Evolutionary conservation across 768 basidiomycete genomes (phyloP).

Genomic region (Podaxis sp.): DNA sequence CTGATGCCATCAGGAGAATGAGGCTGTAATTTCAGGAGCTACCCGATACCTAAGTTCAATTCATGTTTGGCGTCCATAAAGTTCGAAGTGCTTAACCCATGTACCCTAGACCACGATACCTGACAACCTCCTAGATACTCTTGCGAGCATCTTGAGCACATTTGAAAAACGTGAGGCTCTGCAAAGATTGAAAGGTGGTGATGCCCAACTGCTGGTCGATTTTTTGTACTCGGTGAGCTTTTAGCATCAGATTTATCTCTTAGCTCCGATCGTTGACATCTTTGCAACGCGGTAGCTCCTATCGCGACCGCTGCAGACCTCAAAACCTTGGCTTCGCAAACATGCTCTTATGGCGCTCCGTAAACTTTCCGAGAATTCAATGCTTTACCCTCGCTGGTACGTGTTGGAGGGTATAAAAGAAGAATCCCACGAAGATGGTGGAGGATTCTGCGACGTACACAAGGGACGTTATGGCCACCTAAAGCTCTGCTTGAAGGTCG

Average conservation of each 20-base stretch:
- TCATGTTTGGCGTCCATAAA: too few species aligned
- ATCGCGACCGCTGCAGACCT: too few species aligned
- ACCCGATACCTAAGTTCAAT: too few species aligned
- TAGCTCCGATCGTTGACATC: too few species aligned
- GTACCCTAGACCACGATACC: too few species aligned
- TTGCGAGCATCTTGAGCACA: background rate
- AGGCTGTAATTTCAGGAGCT: too few species aligned
- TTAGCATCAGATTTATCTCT: background rate
- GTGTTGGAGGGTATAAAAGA: conserved; percentile 17
- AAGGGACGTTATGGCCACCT: too few species aligned
- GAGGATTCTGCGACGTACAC: conserved; percentile 30
- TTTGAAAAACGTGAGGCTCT: background rate
- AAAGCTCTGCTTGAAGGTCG: too few species aligned
- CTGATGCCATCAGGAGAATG: too few species aligned
- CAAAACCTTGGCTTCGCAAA: background rate
- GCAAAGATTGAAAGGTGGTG: conserved; percentile 15
- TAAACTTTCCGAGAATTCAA: conserved; percentile 23
- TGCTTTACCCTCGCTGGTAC: conserved; percentile 27
- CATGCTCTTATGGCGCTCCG: background rate
- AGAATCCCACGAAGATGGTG: conserved; percentile 16
- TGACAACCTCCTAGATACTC: background rate
- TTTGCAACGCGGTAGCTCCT: too few species aligned
- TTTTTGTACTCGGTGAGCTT: conserved; percentile 17
- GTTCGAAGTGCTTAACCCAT: too few species aligned
- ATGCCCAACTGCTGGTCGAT: conserved; percentile 11